Conservation (phyloP, 495 filamentous ascomycete genomes). For the Bombardia bombarda region DNA sequence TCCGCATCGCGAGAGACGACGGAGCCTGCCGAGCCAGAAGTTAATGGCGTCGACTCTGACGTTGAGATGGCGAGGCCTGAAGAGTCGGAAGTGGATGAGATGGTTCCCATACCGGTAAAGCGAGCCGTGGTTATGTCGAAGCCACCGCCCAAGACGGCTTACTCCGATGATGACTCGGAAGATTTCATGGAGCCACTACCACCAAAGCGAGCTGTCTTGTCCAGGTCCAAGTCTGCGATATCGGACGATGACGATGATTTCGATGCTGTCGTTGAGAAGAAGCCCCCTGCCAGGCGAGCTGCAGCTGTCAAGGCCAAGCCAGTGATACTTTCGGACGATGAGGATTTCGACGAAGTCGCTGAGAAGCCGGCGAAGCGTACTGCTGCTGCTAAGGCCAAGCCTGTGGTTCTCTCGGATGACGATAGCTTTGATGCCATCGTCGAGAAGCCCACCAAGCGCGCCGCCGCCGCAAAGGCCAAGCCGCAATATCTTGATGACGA, state of each 20-base stretch:
- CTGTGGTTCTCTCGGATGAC: constrained; percentile 2
- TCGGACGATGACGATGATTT: too few species aligned
- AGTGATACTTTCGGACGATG: background rate
- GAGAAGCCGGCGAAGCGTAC: constrained; percentile 9
- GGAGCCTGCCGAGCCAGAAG: constrained; percentile 8
- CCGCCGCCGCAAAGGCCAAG: constrained; percentile 5
- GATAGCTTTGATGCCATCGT: constrained; percentile 5
- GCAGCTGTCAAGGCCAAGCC: background rate
- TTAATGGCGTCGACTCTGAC: background rate
- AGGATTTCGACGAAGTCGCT: constrained; percentile 5
- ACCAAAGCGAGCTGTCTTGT: too few species aligned
- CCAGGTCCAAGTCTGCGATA: too few species aligned
- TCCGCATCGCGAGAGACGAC: constrained; percentile 15
- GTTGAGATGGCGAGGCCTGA: too few species aligned
- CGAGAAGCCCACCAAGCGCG: constrained; percentile 7
- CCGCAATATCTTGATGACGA: constrained; percentile 1
- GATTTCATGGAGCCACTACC: background rate
- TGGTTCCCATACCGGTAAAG: background rate
- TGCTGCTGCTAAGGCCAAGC: constrained; percentile 10
- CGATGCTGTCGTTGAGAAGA: too few species aligned
- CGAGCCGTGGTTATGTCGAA: constrained; percentile 3
- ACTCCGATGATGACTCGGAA: constrained; percentile 5
- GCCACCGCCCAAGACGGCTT: constrained; percentile 1
- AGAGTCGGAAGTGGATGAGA: too few species aligned
- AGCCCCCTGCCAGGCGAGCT: too few species aligned